These are phyloP conservation scores for Elymus sibiricus DNA, from an alignment of 176 grass and related monocot genomes.

Conservation along the genomic window DNA sequence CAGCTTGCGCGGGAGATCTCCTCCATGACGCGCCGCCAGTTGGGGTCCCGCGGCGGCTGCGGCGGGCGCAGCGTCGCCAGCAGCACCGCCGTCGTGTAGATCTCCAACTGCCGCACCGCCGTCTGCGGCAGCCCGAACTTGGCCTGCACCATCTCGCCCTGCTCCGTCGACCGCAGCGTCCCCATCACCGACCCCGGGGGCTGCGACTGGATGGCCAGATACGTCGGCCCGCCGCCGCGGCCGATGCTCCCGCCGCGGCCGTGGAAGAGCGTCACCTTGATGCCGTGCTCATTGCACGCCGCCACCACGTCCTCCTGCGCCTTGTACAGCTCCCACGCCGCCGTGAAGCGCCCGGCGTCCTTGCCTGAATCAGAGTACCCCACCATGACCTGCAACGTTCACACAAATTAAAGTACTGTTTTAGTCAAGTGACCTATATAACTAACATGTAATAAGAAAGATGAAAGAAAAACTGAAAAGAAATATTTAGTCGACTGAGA, in stretches of 20 bases:
- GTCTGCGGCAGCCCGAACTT: constrained; percentile 90
- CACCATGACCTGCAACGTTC: constrained; percentile 72
- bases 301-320: constrained; percentile 83
- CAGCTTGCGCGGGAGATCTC: constrained; percentile 84
- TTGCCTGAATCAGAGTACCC: constrained; percentile 98
- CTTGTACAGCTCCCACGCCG: constrained; percentile 94
- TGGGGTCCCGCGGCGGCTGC: constrained; percentile 56
- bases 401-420: too few relatives aligned
- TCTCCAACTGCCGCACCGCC: constrained; percentile 82
- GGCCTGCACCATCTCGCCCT: constrained; percentile 98
- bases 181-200: constrained; percentile 94
- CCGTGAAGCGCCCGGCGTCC: constrained; percentile 88
- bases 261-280: constrained; percentile 97
- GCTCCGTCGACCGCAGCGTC: constrained; percentile 80
- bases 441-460: too few relatives aligned
- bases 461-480: too few relatives aligned
- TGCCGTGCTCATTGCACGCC: constrained; percentile 77
- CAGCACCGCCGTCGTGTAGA: constrained; percentile 90
- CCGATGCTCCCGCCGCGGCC: constrained; percentile 90
- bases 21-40: constrained; percentile 74
- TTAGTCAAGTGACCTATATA: too few relatives aligned
- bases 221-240: constrained; percentile 83
- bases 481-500: too few relatives aligned
- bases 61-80: constrained; percentile 70
- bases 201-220: constrained; percentile 93